phyloP scores from a whole-genome alignment of 2,329 filamentous ascomycete genomes.

The Rugonectria rugulosa region DNA sequence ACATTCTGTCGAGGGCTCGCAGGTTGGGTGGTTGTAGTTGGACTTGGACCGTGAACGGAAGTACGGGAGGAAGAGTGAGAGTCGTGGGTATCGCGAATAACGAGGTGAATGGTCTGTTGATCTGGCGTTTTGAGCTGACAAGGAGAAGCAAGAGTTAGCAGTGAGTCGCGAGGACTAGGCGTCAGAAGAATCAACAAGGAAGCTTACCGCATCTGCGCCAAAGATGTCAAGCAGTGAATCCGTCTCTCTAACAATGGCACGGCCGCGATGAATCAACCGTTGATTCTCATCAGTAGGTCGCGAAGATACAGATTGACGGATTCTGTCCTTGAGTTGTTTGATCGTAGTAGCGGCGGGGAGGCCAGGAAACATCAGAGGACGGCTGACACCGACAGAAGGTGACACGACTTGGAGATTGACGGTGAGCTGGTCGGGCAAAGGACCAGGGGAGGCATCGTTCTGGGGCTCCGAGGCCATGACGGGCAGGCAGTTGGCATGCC shows the following conservation, averaged over 20 bases:
- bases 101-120: slow-evolving; percentile 62
- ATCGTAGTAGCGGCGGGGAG: slow-evolving; percentile 61
- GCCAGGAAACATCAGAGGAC: slow-evolving; percentile 57
- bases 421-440: slow-evolving; percentile 44
- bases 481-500: slow-evolving; percentile 39
- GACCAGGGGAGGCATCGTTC: slow-evolving; percentile 27
- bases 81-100: slow-evolving; percentile 53
- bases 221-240: slow-evolving; percentile 66
- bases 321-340: slow-evolving; percentile 64
- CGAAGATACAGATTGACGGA: slow-evolving; percentile 58
- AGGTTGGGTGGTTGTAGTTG: slow-evolving; percentile 31
- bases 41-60: slow-evolving; percentile 32
- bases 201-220: slow-evolving; percentile 60
- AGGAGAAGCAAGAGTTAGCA: slow-evolving; percentile 28
- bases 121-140: slow-evolving; percentile 53
- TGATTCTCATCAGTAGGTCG: slow-evolving; percentile 63
- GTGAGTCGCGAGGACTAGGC: slow-evolving; percentile 12
- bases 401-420: slow-evolving; percentile 68
- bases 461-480: slow-evolving; percentile 51
- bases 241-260: slow-evolving; percentile 60
- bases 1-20: slow-evolving; percentile 30
- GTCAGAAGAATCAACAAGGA: neutral
- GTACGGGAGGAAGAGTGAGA: slow-evolving; percentile 31
- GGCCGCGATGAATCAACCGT: slow-evolving; percentile 67
- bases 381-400: slow-evolving; percentile 62